Evolutionary conservation across 129 eudicot genomes (phyloP), one percentile per base, ranked within the genome.

Genomic region (Flaveria linearis): DNA sequence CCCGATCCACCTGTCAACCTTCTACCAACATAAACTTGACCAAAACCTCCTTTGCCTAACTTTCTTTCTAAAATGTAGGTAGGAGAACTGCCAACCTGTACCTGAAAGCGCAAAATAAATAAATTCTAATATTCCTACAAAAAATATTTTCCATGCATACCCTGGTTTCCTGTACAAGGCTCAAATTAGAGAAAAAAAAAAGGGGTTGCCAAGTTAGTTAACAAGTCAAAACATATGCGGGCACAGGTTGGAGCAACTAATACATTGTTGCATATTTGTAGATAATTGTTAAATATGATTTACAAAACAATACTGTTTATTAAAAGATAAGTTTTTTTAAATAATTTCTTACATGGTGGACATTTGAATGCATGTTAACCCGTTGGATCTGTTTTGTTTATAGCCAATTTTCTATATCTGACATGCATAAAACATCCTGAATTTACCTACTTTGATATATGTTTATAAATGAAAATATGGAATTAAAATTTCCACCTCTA

Each of bases 1-100:
- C 76, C 84, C 25, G 50, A 77, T 3, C 87, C 89, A 74, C 92
- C 95, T 9, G 86, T 66, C 51, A 90, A 78, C 67, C 96, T 89
- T 75, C 89, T 87, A 14, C 98, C 98, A 73, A 90, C 92, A 82
- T 81, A 90, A 22, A 93, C 98, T 82, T 93, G 98, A 20, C 98
- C 98, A 63, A 93, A 93, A 22, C 98, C 98, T 66, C 98, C 98
- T 75, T 90, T 93, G 15, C 98, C 98, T 15, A 93, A 80, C 80
- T 90, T 93, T 72, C 86, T 84, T 25, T 88, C 98, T 26, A 93
- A 41, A 82, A 78, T 86, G 85, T 93, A 93, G 20, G 86, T 55
- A n/a, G 97, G 96, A 69, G 98, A 93, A 77, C 80, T 83, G 22
- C 98, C 98, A 43, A 93, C 86, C 47, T 93, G 92, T 66, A 93